Percentiles rank a stretch among this genome's conserved stretches.
Evolutionary conservation across 106 monocot species (phyloP).

Genomic region (Allium sativum): DNA sequence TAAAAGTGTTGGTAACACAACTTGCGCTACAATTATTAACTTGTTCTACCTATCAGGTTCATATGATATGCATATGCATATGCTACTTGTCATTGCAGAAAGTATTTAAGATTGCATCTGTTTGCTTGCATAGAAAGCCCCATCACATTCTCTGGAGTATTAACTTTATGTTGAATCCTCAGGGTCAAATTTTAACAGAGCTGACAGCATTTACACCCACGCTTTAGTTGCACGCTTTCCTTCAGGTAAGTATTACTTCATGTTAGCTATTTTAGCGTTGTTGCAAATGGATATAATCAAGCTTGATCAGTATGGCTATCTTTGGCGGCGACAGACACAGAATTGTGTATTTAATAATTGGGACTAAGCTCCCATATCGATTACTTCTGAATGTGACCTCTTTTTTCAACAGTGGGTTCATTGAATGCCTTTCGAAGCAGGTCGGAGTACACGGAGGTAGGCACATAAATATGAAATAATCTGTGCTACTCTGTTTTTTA

Average conservation of each 20-base stretch:
- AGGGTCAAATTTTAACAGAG: constrained; percentile 59
- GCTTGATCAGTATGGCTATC: too few species aligned
- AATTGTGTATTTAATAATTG: neutral
- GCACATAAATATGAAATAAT: constrained; percentile 5
- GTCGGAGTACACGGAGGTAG: constrained; percentile 66
- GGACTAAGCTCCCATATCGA: neutral
- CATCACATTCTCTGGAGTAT: neutral
- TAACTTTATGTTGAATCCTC: constrained; percentile 6
- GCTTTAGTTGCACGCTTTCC: constrained; percentile 76
- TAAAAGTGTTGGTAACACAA: too few species aligned
- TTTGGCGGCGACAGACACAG: too few species aligned
- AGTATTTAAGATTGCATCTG: too few species aligned
- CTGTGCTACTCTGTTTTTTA: neutral
- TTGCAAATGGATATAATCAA: neutral
- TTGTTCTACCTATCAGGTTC: too few species aligned
- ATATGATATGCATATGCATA: too few species aligned
- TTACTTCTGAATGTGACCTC: neutral
- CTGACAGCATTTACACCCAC: constrained; percentile 54
- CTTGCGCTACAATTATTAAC: too few species aligned
- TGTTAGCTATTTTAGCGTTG: neutral
- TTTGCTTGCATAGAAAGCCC: too few species aligned
- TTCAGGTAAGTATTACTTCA: constrained; percentile 41
- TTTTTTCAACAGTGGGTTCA: constrained; percentile 47
- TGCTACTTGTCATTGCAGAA: too few species aligned
- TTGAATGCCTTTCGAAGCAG: constrained; percentile 58